Base-by-base conservation (phyloP, 1,284 basidiomycete species). In the Rhodotorula glutinis region DNA sequence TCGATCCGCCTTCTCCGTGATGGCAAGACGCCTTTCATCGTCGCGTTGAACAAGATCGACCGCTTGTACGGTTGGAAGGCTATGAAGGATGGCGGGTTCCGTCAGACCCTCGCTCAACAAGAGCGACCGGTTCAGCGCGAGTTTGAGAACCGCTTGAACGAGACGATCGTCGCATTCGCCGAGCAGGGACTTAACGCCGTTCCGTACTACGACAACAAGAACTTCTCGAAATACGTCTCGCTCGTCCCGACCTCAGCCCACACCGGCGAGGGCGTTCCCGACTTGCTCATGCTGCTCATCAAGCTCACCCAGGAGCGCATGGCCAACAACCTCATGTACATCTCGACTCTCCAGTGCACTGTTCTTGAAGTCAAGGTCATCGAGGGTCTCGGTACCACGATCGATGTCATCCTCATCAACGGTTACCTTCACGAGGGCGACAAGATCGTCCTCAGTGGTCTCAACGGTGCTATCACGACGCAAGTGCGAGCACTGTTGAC, bases 41-140 rank as follows among this genome's bases (percentile, higher is more conserved):
- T 99, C 57, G 96, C 96, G 5, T 83, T 99, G 67, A 99, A 99
- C 84, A 98, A 99, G 91, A 95, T 98, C 77, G 95, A 98, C 84
- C 91, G 96, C 82, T 86, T 97, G 78, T 98, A 96, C 78, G 90
- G 90, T 67, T 99, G 96, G 96, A 83, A 92, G 76, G 79, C 92
- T 11, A 95, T 87, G 43, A 91, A 92, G 13, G 89, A 98, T 81
- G 89, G 88, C 67, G 91, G 91, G 46, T 96, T 98, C 87, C 88
- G 85, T 69, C 91, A 92, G 78, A 92, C 92, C 16, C 83, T 98
- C 57, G 88, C 87, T n/a, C 88, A 91, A 77, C 96, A 98, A 81
- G 82, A 83, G 73, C 83, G 80, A 56, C 81, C 89, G 40, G 92
- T 94, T 43, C 88, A 90, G 77, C 89, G 90, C 73, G 93, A 98